Evolutionary conservation across 371 early-diverging fungal species (phyloP).

Genomic region (Dichotomocladium elegans): DNA sequence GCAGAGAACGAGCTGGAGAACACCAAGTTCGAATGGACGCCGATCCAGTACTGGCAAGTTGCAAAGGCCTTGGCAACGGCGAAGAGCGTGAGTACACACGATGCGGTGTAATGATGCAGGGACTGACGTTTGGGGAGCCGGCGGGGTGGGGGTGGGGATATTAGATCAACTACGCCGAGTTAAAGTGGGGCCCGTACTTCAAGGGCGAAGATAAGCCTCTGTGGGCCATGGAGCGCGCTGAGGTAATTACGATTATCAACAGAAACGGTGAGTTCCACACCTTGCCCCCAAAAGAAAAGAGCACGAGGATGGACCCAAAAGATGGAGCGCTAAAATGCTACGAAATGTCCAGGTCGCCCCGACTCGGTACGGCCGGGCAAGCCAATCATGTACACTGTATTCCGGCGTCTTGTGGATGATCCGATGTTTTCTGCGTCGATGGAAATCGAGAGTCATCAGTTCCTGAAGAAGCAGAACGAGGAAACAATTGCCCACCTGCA

Average conservation of each 20-base stretch:
- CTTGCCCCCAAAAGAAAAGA: background rate
- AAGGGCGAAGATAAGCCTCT: constrained; percentile 74
- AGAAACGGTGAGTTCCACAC: constrained; percentile 68
- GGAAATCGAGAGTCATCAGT: constrained; percentile 70
- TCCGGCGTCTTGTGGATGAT: constrained; percentile 67
- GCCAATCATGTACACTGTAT: constrained; percentile 80
- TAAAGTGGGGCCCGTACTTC: constrained; percentile 76
- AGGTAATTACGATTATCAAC: constrained; percentile 72
- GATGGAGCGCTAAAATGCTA: no score
- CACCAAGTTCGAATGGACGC: constrained; percentile 54
- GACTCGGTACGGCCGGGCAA: constrained; percentile 73
- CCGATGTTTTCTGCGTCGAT: constrained; percentile 71
- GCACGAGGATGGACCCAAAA: no score
- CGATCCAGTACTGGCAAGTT: constrained; percentile 77
- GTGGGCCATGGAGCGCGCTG: constrained; percentile 82
- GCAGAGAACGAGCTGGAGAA: constrained; percentile 34
- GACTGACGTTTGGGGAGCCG: background rate
- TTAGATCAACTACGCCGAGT: constrained; percentile 73
- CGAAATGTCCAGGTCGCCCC: constrained; percentile 79
- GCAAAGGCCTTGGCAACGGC: constrained; percentile 53
- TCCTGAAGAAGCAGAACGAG: constrained; percentile 63
- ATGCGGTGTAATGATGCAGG: background rate
- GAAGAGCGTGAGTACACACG: constrained; percentile 46
- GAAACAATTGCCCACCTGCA: constrained; percentile 67
- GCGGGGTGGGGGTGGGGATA: no score